Evolutionary conservation across 2,329 filamentous ascomycete species (phyloP), one percentile per base, ranked within the genome.

Genomic region (Scytalidium lignicola): DNA sequence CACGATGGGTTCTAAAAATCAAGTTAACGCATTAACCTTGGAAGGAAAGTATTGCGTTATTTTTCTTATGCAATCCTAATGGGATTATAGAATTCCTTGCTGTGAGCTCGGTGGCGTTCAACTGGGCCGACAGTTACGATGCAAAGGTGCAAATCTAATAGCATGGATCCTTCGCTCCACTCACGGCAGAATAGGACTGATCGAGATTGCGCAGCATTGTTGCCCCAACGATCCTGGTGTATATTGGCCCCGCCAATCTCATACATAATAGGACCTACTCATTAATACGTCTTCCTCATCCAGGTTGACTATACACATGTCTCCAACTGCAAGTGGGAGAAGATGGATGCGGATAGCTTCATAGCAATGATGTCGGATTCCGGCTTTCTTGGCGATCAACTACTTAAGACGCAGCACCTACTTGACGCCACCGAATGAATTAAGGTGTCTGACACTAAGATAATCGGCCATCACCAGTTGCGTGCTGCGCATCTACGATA

Each of bases 71-170:
- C 23, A 26, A 26, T 26, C 23, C 23, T 26, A 10, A 26, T 10
- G 10, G 23, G 10, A 26, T 26, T 46, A 37, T 52, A 74, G 76
- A 80, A 59, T 74, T 73, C 56, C 70, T 77, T 61, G 74, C 74
- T 44, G 67, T 74, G 60, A 70, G 68, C 51, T 63, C 72, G 44
- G 70, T 73, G 29, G 68, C 73, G 57, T 83, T 78, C 65, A 76
- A 83, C 60, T 85, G 81, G 81, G 80, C 78, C 49, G 80, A 83
- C 64, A 80, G 75, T 70, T 83, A 84, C 66, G 80, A 84, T 65
- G 75, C 74, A 64, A 85, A 85, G 52, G 59, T 59, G 45, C 23
- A 13, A 15, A 40, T 13, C n/a, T 17, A 23, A n/a, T 37, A 28
- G 4, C 12, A 21, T 32, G 8, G 29, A 29, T 15, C 28, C 44